Evolutionary conservation across 2,329 filamentous ascomycete genomes (phyloP), one percentile per base, ranked within the genome.

Genomic region (Phyllosticta citribraziliensis): DNA sequence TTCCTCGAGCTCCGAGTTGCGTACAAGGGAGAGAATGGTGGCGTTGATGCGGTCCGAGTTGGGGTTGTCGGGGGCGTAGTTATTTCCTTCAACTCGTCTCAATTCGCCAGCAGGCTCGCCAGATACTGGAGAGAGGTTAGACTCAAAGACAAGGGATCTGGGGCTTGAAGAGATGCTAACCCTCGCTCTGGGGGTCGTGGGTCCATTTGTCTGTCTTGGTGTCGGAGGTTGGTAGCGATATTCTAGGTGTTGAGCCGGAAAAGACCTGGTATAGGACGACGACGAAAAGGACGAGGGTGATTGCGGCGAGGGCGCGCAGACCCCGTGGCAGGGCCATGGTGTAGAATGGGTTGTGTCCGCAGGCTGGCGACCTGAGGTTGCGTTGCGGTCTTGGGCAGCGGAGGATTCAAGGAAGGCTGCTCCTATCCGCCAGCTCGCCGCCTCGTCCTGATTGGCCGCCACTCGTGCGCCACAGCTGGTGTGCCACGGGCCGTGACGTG

Each of bases 21-120:
- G 87, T 61, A 99, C 94, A 47, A 99, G 83, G 22, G 91, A 88
- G 66, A 99, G 82, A 62, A 99, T 81, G 3, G 94, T 97, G 63
- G 94, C 94, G 74, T 96, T 94, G 74, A 96, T 94, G 70, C 94
- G 89, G 66, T 88, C 86, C 58, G 88, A 89, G 64, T 91, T 84
- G 57, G 83, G 79, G 69, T 88, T 87, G 70, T 91, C 84, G 58
- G 89, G 85, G 58, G 84, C 84, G 75, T 97, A 97, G 69, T 88
- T 87, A 66, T 89, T 80, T 60, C 86, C 86, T 35, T 73, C 66
- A 30, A 87, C 84, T 73, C 90, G 85, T 70, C 83, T 85, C 66
- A 97, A 79, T 14, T 83, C 79, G 58, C 90, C 92, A 65, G 87
- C 83, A 22, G 93, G 93, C 74, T 97, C 93, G 65, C 85, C 86